Evolutionary conservation across 2,329 filamentous ascomycete species (phyloP), one percentile per base, ranked within the genome.

Genomic region (Fusarium decemcellulare): DNA sequence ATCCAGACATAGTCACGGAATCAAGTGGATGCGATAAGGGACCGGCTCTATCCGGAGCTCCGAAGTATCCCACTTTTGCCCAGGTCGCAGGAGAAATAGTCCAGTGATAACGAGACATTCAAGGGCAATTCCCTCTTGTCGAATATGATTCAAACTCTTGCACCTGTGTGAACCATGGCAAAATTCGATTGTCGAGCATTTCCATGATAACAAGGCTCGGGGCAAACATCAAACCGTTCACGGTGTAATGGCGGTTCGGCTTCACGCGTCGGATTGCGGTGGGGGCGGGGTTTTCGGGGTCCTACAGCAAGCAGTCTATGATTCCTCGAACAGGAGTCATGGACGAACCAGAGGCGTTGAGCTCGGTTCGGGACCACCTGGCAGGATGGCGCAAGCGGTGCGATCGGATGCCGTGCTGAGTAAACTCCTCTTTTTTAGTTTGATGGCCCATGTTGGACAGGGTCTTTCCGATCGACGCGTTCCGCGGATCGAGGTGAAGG

Each of bases 21-120:
- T 66, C 46, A 68, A 72, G 73, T 75, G 73, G 73, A 54, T 63
- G 72, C 70, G 70, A 74, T 70, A 74, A 65, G 70, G 71, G 61
- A 56, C 68, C 52, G 51, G 55, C 30, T 51, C 50, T 51, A 58
- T 59, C 63, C 67, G 68, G 63, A 63, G 44, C 59, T 60, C 67
- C 69, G 65, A 67, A 52, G 61, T 65, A 50, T 70, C 48, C 65
- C 53, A 59, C 29, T 43, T 53, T 15, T 40, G 53, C 60, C 46
- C 34, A 51, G 53, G 40, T 40, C 57, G 46, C 47, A 34, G 37
- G 55, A 39, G 30, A n/a, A 42, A 47, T 34, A 64, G 51, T 47
- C 34, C 10, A 32, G 30, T 27, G 53, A 29, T 23, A 36, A 5
- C 14, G 58, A 50, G 34, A n/a, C 32, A 32, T 46, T 27, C 23